Evolutionary conservation across 108 stramenopile genomes (phyloP).

Genomic region (Cyclotella atomus): DNA sequence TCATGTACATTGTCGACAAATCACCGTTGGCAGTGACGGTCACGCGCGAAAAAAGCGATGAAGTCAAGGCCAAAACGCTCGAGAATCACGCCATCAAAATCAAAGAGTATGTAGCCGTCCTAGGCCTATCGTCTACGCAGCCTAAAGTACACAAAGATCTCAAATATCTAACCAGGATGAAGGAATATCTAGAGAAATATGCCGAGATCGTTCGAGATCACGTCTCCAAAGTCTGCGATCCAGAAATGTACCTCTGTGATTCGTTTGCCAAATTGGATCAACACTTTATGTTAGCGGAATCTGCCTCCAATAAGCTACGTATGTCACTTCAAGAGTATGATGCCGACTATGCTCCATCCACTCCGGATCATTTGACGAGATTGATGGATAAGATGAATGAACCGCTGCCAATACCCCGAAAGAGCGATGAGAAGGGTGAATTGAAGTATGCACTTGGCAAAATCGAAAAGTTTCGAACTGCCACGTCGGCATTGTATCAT

Average conservation of each 20-base stretch:
- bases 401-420: constrained; percentile 29
- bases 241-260: constrained; percentile 70
- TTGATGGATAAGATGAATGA: constrained; percentile 31
- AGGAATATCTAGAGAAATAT: constrained; percentile 56
- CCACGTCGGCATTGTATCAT: constrained; percentile 25
- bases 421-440: constrained; percentile 32
- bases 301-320: constrained; percentile 8
- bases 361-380: constrained; percentile 39
- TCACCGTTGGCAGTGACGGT: constrained; percentile 56
- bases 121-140: constrained; percentile 46
- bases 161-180: constrained; percentile 54
- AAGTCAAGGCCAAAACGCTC: constrained; percentile 52
- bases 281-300: constrained; percentile 18
- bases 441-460: constrained; percentile 26
- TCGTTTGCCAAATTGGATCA: constrained; percentile 55
- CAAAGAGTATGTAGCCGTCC: constrained; percentile 52
- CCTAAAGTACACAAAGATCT: constrained; percentile 27
- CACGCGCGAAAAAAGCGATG: constrained; percentile 39
- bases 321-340: constrained; percentile 28
- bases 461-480: constrained; percentile 39
- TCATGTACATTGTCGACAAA: constrained; percentile 68
- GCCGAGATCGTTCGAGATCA: constrained; percentile 75
- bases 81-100: constrained; percentile 60
- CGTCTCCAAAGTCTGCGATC: constrained; percentile 70
- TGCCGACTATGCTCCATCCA: constrained; percentile 48